Evolutionary conservation across 768 basidiomycete genomes (phyloP), one percentile per base, ranked within the genome.

Genomic region (Pleurotus eryngii): DNA sequence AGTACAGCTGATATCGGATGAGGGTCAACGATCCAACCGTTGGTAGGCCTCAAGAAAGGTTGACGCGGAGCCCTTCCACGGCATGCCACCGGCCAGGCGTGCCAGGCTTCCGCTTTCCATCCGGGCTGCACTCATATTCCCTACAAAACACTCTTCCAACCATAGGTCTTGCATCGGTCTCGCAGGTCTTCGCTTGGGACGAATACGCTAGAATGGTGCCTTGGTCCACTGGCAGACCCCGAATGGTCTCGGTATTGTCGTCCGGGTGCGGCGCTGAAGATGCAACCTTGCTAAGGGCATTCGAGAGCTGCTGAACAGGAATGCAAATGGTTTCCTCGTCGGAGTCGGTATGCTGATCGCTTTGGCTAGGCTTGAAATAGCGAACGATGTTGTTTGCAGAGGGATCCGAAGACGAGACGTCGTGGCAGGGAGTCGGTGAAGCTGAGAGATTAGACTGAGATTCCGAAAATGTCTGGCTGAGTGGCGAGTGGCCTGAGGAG

Each of bases 131-230:
- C 22, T 54, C 51, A 38, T 54, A 54, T 26, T 54, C 51, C 24
- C 51, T 54, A 30, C 51, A 54, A 24, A 54, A 54, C 38, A 54
- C 51, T 20, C 51, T 37, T 24, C 51, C 51, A 42, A 54, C 39
- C 38, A 54, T 22, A 5, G 20, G 35, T 12, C 17, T 40, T 37
- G 17, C 27, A 9, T 54, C 51, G 8, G 9, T 24, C 12, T 42
- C 17, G 37, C 15, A 3, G 1, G n/a, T 15, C 37, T 17, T n/a
- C 51, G 38, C 40, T 4, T n/a, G 51, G 24, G 24, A 11, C 18
- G 12, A 24, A 12, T 14, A 18, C 37, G 37, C 51, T 20, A 39
- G 51, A 30, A 42, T 42, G 5, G 51, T 54, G 6, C 14, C 35
- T 11, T n/a, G 12, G 37, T n/a, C 39, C 42, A 17, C 15, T n/a